A percentile compares a stretch with the other conserved stretches of the same genome.
phyloP scores from a whole-genome alignment of 108 stramenopile genomes.

The Cyclotella choctawhatcheeana region DNA sequence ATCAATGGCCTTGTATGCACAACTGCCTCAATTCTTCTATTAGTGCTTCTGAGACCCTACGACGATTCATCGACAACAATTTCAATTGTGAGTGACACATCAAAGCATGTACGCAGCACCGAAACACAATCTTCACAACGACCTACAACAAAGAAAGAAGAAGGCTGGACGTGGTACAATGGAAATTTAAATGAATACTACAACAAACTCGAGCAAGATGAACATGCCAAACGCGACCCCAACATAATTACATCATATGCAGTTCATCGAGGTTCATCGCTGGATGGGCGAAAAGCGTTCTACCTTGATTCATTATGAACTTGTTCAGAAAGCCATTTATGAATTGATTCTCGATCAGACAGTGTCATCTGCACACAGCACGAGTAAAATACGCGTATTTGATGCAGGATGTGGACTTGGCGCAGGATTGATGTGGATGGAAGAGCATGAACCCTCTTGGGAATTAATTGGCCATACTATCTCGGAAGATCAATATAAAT shows the following conservation, averaged over 20 bases:
- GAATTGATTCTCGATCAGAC: constrained; percentile 2
- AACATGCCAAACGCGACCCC: constrained; percentile 50
- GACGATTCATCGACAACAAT: no score
- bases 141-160: constrained; percentile 1
- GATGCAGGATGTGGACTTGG: constrained; percentile 67
- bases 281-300: constrained; percentile 55
- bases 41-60: no score
- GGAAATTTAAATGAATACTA: constrained; percentile 63
- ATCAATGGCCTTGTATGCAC: no score
- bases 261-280: constrained; percentile 69
- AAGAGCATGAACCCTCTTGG: constrained; percentile 48
- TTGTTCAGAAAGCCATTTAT: constrained; percentile 32
- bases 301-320: constrained; percentile 52
- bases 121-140: not conserved
- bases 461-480: constrained; percentile 55
- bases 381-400: constrained; percentile 34
- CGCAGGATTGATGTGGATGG: constrained; percentile 62
- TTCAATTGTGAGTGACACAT: no score
- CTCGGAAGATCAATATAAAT: constrained; percentile 55
- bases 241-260: constrained; percentile 41
- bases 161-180: constrained; percentile 60
- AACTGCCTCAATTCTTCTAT: no score
- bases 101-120: not conserved
- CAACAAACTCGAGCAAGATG: constrained; percentile 54
- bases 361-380: not conserved